phyloP scores from a whole-genome alignment of 495 filamentous ascomycete species.

The Xylaria nigripes region DNA sequence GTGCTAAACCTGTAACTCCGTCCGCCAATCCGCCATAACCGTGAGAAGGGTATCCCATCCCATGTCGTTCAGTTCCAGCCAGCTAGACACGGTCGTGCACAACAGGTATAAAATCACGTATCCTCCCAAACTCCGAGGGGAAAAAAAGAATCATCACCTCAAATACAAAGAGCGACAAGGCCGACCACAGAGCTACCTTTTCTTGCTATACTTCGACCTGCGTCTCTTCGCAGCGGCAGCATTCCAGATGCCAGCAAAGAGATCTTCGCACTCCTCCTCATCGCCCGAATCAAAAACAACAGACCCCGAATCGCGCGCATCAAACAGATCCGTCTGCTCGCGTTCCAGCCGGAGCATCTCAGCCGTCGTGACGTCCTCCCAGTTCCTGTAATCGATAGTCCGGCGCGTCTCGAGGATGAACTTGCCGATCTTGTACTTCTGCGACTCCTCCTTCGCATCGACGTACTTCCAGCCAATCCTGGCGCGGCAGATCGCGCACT shows the following conservation, averaged over 20 bases:
- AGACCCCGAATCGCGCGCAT: conserved; percentile 17
- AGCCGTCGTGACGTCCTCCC: conserved; percentile 49
- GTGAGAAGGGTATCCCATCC: not conserved
- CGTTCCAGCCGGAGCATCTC: conserved; percentile 14
- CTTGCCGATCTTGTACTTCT: conserved; percentile 91
- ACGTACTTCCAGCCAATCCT: conserved; percentile 93
- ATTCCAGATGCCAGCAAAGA: conserved; percentile 85
- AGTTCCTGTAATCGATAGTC: conserved; percentile 55
- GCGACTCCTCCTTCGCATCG: conserved; percentile 67
- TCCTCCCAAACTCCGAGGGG: not conserved
- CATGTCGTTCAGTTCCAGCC: not conserved
- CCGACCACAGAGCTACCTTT: not conserved
- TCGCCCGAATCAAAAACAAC: conserved; percentile 84
- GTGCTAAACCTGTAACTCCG: not conserved
- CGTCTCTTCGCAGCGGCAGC: conserved; percentile 52
- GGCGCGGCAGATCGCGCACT: conserved; percentile 49
- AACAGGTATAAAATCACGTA: not conserved
- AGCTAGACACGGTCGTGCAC: not conserved
- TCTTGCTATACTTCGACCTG: not conserved
- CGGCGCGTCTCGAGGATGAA: conserved; percentile 87
- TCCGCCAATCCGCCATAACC: not conserved
- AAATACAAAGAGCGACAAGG: not conserved
- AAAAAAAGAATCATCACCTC: not conserved
- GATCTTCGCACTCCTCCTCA: conserved; percentile 90
- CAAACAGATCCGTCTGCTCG: conserved; percentile 4